Evolutionary conservation across 1,139 yeast genomes (phyloP).

Genomic region (Suhomyces maxii): DNA sequence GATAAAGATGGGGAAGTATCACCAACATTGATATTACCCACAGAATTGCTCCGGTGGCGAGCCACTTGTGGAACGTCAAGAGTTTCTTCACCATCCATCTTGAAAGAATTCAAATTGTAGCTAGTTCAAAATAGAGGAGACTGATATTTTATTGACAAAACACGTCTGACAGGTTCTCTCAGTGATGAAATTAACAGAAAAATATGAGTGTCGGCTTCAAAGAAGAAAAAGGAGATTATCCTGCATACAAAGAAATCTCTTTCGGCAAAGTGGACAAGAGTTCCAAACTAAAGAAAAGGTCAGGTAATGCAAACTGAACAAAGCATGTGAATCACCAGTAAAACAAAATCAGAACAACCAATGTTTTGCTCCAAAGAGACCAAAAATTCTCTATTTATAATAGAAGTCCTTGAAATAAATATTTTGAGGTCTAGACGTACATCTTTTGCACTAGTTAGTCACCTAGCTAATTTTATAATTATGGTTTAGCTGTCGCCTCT

Average conservation of each 20-base stretch:
- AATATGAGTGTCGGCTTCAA: background rate
- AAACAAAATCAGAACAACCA: too few relatives aligned
- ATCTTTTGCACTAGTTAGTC: too few relatives aligned
- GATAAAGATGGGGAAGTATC: conserved; percentile 54
- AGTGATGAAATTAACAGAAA: background rate
- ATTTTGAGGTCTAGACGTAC: too few relatives aligned
- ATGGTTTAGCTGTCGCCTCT: too few relatives aligned
- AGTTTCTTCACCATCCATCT: conserved; percentile 6
- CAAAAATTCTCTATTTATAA: too few relatives aligned
- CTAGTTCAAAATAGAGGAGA: background rate
- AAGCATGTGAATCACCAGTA: background rate
- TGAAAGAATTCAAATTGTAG: background rate
- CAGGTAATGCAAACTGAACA: background rate
- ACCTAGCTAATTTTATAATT: too few relatives aligned
- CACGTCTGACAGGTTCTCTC: background rate
- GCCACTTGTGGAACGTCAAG: conserved; percentile 10
- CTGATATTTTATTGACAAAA: background rate
- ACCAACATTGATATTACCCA: conserved; percentile 60
- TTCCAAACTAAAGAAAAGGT: background rate
- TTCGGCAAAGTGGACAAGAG: background rate
- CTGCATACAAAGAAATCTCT: background rate
- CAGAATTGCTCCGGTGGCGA: conserved; percentile 54
- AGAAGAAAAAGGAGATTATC: background rate
- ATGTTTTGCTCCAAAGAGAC: too few relatives aligned
- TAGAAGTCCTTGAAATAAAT: too few relatives aligned